Evolutionary conservation across 345 rosid species (phyloP).

Genomic region (Moricandia arvensis): DNA sequence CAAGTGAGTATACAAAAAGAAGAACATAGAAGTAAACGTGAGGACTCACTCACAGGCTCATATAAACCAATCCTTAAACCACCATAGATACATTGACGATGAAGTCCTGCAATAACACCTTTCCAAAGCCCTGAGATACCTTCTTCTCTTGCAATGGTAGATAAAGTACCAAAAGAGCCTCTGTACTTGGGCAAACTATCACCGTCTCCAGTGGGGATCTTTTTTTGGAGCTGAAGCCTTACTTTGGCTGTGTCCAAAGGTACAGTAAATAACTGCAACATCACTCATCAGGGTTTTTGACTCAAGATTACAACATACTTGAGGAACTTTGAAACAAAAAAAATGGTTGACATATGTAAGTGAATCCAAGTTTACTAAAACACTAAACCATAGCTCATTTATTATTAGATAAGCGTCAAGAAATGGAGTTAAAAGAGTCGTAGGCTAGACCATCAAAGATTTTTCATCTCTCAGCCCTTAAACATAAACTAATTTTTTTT

Average conservation of each 20-base stretch:
- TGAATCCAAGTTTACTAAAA: too few relatives aligned
- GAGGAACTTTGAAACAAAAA: too few relatives aligned
- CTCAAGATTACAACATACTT: too few relatives aligned
- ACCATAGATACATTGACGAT: constrained; percentile 89
- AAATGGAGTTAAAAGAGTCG: constrained; percentile 13
- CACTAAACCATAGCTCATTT: not conserved
- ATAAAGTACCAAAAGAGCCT: constrained; percentile 72
- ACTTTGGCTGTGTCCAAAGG: too few relatives aligned
- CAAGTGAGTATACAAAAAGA: not conserved
- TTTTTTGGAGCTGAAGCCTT: constrained; percentile 93
- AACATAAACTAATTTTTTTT: too few relatives aligned
- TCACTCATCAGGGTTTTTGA: not conserved
- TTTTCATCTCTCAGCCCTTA: too few relatives aligned
- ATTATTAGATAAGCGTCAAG: not conserved
- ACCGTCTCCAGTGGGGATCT: constrained; percentile 54
- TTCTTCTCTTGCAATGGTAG: constrained; percentile 88
- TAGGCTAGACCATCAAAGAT: constrained; percentile 16
- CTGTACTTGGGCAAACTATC: constrained; percentile 58
- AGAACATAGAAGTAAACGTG: not conserved
- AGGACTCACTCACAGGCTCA: constrained; percentile 66
- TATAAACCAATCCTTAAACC: constrained; percentile 90
- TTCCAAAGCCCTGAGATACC: constrained; percentile 84
- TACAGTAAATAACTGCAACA: too few relatives aligned
- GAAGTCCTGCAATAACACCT: constrained; percentile 86
- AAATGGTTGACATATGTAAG: too few relatives aligned